A percentile compares a stretch with the other conserved stretches of the same genome.
Conservation (phyloP, 192 early-diverging fungal genomes). For the Podila epigama region DNA sequence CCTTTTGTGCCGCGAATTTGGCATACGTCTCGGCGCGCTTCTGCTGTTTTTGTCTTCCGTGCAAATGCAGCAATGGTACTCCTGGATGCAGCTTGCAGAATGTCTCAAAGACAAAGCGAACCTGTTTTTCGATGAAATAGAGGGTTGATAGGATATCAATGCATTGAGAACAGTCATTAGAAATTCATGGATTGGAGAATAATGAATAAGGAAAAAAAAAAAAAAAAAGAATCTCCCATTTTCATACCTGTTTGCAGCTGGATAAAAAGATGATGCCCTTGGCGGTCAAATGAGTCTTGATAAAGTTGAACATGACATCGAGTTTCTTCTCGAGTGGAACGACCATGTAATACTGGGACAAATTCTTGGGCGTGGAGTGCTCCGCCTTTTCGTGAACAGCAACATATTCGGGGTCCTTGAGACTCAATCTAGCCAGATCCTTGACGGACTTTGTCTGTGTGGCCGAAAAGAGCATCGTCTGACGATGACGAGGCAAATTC, state of each 20-base stretch:
- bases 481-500: constrained; percentile 83
- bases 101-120: constrained; percentile 90
- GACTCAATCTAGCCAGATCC: constrained; percentile 90
- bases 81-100: constrained; percentile 97
- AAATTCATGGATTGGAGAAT: too few species aligned
- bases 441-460: constrained; percentile 97
- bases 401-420: constrained; percentile 93
- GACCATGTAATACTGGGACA: constrained; percentile 89
- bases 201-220: too few species aligned
- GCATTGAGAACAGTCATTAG: neutral
- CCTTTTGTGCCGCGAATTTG: constrained; percentile 80
- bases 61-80: constrained; percentile 87
- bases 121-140: constrained; percentile 16
- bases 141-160: neutral
- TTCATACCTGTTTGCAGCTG: constrained; percentile 89
- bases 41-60: constrained; percentile 97
- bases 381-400: constrained; percentile 87
- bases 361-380: constrained; percentile 80
- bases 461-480: constrained; percentile 96
- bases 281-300: constrained; percentile 88
- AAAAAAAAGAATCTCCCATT: too few species aligned
- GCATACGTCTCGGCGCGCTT: constrained; percentile 95
- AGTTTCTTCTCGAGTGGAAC: constrained; percentile 88
- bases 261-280: constrained; percentile 96
- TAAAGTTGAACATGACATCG: constrained; percentile 95